Evolutionary conservation across 2,329 filamentous ascomycete species (phyloP), one percentile per base, ranked within the genome.

Genomic region (Paraphoma chrysanthemicola): DNA sequence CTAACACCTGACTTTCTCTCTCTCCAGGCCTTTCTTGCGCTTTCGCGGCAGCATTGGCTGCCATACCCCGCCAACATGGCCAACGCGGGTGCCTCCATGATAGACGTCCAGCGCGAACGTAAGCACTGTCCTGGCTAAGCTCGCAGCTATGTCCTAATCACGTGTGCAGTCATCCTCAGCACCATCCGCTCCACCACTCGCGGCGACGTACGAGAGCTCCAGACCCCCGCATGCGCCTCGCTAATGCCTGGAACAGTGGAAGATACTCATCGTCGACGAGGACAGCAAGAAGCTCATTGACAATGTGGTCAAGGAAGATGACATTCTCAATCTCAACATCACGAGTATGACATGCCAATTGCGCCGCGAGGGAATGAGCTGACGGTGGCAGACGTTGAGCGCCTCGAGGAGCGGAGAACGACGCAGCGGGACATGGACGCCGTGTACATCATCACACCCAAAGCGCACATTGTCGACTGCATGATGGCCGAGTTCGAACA

Each of bases 271-370:
- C 51, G 83, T 97, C 70, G 95, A 99, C 79, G 88, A 91, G 66
- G 84, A 83, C 54, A 93, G 92, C 75, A 89, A 89, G 76, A 93
- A 90, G 77, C 86, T 99, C 68, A 85, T 99, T 69, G 90, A 96
- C 79, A 96, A 94, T 82, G 90, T 92, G 45, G 87, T 94, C 75
- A 94, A 92, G 71, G 91, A 97, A 82, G 94, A 99, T 86, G 92
- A 97, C 72, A 96, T 99, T 66, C 89, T 99, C 79, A 96, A 96
- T 76, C 88, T 93, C 79, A 97, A 97, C 76, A 91, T 99, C 78
- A 94, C 93, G 66, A 97, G 93, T 97, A 85, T 75, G 89, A 69
- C 49, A 29, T 43, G 44, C 12, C 44, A 29, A 44, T 9, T 47
- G 44, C 31, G 29, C 29, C 38, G 6, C 31, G 30, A 36, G 30